These are phyloP conservation scores for Backusella australiensis DNA, from an alignment of 192 early-diverging fungal species.

Conservation along the genomic window DNA sequence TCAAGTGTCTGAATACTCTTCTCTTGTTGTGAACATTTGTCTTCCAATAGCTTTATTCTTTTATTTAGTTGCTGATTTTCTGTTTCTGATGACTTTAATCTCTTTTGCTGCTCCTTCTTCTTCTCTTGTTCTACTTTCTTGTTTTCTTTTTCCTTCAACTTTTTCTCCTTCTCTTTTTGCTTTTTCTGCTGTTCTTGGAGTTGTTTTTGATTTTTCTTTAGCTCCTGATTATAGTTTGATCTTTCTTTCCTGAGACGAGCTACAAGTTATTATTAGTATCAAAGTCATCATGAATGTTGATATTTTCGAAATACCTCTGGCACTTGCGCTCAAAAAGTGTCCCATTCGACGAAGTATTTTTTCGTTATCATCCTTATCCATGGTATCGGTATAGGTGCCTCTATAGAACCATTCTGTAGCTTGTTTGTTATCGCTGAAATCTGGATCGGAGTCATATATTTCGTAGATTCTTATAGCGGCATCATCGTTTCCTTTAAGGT, in stretches of 20 bases:
- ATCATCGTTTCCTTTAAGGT: background rate
- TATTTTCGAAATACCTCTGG: background rate
- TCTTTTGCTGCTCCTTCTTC: background rate
- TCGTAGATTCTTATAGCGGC: background rate
- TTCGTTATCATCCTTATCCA: background rate
- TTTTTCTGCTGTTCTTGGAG: background rate
- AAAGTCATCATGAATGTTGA: background rate
- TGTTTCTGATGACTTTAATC: background rate
- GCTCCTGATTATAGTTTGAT: background rate
- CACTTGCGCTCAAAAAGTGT: background rate
- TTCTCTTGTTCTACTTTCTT: background rate
- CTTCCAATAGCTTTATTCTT: background rate
- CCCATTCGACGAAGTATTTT: background rate
- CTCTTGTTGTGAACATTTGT: background rate
- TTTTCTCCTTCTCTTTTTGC: background rate
- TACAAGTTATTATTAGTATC: background rate
- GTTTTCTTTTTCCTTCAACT: background rate
- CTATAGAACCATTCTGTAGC: background rate
- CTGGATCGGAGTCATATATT: background rate
- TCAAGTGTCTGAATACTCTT: background rate
- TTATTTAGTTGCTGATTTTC: background rate
- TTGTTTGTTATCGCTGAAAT: background rate
- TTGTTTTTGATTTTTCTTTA: background rate
- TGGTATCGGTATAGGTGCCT: background rate
- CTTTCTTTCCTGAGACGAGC: background rate